Conservation (phyloP, 2,329 filamentous ascomycete species). For the Nemania abortiva region DNA sequence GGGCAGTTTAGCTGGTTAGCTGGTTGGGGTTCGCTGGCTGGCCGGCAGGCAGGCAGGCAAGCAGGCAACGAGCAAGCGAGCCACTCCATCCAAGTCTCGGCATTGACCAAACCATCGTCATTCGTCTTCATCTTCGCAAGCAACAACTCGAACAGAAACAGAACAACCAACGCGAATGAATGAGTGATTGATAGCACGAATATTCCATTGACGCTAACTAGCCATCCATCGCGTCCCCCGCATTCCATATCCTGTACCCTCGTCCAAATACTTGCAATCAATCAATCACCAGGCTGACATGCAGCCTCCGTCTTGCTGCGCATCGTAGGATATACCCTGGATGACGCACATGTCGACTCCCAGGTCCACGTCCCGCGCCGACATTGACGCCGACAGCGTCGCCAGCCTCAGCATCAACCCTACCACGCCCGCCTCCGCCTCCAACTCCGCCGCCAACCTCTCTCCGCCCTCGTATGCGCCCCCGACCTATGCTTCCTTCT, state of each 20-base stretch:
- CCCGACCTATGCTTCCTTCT: conserved; percentile 90
- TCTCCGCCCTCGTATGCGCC: conserved; percentile 57
- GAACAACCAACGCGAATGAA: background rate
- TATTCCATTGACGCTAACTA: background rate
- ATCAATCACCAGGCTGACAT: conserved; percentile 41
- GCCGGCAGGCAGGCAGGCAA: background rate
- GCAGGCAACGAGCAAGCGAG: background rate
- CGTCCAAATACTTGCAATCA: background rate
- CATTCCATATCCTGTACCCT: background rate
- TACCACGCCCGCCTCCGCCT: conserved; percentile 29
- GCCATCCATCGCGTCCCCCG: background rate
- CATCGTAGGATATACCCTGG: conserved; percentile 62
- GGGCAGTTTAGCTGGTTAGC: background rate
- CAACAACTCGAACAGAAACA: background rate
- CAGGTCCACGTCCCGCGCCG: conserved; percentile 55
- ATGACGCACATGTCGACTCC: conserved; percentile 65
- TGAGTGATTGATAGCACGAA: background rate
- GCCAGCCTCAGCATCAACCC: conserved; percentile 46
- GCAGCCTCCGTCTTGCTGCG: conserved; percentile 28
- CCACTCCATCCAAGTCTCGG: conserved; percentile 28
- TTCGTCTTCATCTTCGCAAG: background rate
- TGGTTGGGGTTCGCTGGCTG: background rate
- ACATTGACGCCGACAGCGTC: conserved; percentile 50
- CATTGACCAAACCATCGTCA: conserved; percentile 15
- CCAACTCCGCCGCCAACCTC: conserved; percentile 37